Base-by-base conservation (phyloP, 306 rosid genomes). In the Lithocarpus polystachyus region DNA sequence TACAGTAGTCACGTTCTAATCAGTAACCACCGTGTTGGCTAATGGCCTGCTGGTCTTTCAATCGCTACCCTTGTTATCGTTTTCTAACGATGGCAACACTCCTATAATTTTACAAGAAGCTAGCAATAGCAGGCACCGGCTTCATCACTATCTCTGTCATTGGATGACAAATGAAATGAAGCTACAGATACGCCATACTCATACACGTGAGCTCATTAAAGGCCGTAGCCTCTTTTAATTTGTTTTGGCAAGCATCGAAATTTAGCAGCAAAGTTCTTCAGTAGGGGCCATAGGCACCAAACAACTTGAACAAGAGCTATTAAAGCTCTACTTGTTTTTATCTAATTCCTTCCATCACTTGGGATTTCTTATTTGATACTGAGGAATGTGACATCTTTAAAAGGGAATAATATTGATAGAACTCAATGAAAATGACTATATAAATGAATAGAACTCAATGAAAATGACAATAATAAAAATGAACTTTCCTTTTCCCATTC, bases 361-460 rank as follows among this genome's bases (percentile, higher is more conserved):
- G 55, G 28, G n/a, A 35, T 43, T 53, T 19, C 57, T 71, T 10
- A 19, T 28, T 20, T 64, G 26, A 29, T 71, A 53, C 68, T 18
- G 31, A 57, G 52, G 76, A 31, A 31, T 3, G 31, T 11, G 24
- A 11, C 65, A 59, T 68, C 37, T 62, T 76, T 31, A 67, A 56
- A 28, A 26, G 59, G 64, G 53, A 59, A 40, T 3, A 70, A 35
- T 22, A 6, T 59, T 48, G 59, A 43, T 70, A 37, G 62, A 74
- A 84, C 54, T 74, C 51, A 72, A 53, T 67, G 85, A 85, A 81
- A 75, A 71, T 20, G 88, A 85, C 83, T 7, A 64, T 20, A 22
- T 65, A 37, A 37, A 7, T 37, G 43, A 37, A 43, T 70, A 37
- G 62, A 74, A 84, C 70, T 74, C 51, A 67, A 52, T 72, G 85